Evolutionary conservation across 805 yeast species (phyloP).

Genomic region (Wickerhamomyces sydowiorum): DNA sequence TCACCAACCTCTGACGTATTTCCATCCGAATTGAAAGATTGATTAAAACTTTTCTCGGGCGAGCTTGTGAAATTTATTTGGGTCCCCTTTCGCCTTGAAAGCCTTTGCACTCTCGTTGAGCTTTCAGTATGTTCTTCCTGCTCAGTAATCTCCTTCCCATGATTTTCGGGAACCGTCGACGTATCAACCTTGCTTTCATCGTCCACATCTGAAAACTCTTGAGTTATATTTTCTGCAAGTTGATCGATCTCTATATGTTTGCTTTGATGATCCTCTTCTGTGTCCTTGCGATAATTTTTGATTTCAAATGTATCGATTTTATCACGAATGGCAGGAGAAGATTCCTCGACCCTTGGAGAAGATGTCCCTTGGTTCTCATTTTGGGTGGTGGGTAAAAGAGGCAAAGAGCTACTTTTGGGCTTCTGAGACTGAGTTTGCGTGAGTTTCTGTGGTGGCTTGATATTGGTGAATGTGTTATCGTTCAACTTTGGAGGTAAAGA

Average conservation of each 20-base stretch:
- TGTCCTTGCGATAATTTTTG: not conserved
- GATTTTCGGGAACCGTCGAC: too few species aligned
- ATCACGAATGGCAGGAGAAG: not conserved
- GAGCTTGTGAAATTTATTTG: not conserved
- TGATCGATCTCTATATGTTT: conserved; percentile 2
- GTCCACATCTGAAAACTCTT: conserved; percentile 23
- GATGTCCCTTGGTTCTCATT: not conserved
- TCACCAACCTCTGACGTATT: not conserved
- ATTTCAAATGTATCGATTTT: not conserved
- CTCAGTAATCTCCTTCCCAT: not conserved
- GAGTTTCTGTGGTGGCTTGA: not conserved
- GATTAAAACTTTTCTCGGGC: not conserved
- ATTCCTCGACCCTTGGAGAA: not conserved
- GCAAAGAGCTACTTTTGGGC: too few species aligned
- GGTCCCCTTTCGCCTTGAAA: conserved; percentile 1
- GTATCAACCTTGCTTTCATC: conserved; percentile 17
- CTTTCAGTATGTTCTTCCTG: not conserved
- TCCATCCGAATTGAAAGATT: not conserved
- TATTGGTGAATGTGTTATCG: not conserved
- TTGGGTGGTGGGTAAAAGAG: not conserved
- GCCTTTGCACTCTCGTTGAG: conserved; percentile 1
- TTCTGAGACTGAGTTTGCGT: too few species aligned
- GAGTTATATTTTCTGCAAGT: conserved; percentile 17
- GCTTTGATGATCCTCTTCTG: not conserved
- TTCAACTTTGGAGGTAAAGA: not conserved